A percentile compares a stretch with the other conserved stretches of the same genome.
These are phyloP conservation scores for Diddensiella caesifluorescens DNA, from an alignment of 805 yeast genomes.

Conservation along the genomic window DNA sequence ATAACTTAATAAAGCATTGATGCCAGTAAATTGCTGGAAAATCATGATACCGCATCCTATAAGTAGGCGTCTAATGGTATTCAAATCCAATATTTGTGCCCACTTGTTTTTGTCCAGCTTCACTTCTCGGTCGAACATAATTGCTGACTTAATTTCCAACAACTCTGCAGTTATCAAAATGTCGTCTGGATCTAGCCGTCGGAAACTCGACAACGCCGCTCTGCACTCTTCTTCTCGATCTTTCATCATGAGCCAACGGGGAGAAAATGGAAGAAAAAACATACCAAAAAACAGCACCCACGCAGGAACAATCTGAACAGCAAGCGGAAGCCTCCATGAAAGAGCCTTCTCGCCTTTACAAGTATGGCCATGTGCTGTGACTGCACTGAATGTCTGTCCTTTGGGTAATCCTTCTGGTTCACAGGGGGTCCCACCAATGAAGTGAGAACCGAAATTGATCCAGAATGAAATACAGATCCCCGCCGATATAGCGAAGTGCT, in stretches of 20 bases:
- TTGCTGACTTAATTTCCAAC: constrained; percentile 46
- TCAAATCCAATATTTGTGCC: no score
- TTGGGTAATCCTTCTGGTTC: constrained; percentile 13
- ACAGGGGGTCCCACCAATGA: constrained; percentile 19
- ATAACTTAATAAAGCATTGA: constrained; percentile 38
- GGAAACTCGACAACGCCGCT: no score
- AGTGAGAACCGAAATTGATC: constrained; percentile 24
- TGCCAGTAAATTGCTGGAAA: constrained; percentile 22
- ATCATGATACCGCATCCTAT: constrained; percentile 33
- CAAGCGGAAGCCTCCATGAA: constrained; percentile 49
- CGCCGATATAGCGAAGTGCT: constrained; percentile 30
- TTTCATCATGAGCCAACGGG: constrained; percentile 34
- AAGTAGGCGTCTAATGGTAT: constrained; percentile 7
- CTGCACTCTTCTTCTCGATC: constrained; percentile 25
- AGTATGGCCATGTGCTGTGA: constrained; percentile 18
- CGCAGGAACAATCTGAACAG: constrained; percentile 51
- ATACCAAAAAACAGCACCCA: constrained; percentile 42
- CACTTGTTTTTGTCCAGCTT: no score
- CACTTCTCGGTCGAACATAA: constrained; percentile 37
- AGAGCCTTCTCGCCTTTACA: constrained; percentile 21
- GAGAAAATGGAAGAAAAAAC: constrained; percentile 36
- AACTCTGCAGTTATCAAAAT: constrained; percentile 46
- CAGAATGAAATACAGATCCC: constrained; percentile 30
- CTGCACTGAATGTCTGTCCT: constrained; percentile 8
- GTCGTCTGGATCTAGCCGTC: constrained; percentile 43